Conservation (phyloP, 768 basidiomycete genomes). For the Tremella fuciformis region DNA sequence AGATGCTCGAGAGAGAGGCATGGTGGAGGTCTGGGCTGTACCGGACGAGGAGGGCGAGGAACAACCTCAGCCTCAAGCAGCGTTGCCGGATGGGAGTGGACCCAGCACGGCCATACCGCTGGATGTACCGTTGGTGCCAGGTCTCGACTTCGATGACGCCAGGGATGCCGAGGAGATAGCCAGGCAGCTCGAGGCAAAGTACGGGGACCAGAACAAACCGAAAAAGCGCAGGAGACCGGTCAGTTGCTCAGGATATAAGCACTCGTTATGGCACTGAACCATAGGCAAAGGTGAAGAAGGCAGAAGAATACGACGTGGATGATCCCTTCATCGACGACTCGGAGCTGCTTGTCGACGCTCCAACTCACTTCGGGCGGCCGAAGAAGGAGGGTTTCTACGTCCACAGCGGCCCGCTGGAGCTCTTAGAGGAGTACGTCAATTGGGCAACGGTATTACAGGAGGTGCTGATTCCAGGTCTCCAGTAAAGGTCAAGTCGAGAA, state of each 20-base stretch:
- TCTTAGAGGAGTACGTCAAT: constrained; percentile 63
- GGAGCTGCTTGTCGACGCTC: constrained; percentile 82
- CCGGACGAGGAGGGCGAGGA: constrained; percentile 19
- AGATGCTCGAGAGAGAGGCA: constrained; percentile 34
- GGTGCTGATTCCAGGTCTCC: not conserved
- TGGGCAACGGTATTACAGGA: not conserved
- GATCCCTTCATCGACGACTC: constrained; percentile 99
- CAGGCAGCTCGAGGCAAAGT: constrained; percentile 39
- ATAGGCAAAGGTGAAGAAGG: constrained; percentile 41
- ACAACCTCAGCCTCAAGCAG: not conserved
- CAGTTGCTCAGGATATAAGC: constrained; percentile 6
- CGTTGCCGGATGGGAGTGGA: not conserved
- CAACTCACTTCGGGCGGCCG: constrained; percentile 85
- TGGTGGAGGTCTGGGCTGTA: constrained; percentile 29
- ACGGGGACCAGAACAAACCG: constrained; percentile 24
- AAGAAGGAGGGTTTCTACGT: constrained; percentile 82
- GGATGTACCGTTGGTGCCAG: not conserved
- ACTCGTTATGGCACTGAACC: not conserved
- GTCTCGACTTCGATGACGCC: not conserved
- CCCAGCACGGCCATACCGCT: not conserved
- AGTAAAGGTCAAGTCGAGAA: constrained; percentile 18
- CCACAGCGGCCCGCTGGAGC: constrained; percentile 77
- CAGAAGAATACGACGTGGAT: constrained; percentile 76
- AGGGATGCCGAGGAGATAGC: constrained; percentile 38
- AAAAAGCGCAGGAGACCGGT: constrained; percentile 24